phyloP scores from a whole-genome alignment of 257 asterid species.

The Mitragyna speciosa region DNA sequence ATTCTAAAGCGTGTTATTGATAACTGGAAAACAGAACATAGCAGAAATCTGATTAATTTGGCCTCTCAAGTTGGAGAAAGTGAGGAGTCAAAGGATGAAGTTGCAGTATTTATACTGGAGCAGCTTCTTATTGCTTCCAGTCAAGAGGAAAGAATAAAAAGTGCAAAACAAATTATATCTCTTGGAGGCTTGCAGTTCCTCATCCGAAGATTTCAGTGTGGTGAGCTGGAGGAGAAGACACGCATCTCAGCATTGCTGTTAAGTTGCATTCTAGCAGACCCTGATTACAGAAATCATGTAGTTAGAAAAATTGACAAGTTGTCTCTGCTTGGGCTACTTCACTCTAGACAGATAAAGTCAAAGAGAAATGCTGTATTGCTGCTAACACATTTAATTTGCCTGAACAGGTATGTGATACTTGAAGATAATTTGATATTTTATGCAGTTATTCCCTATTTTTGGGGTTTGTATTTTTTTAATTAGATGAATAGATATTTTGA shows the following conservation, averaged over 20 bases:
- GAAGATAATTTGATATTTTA: not conserved
- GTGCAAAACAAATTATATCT: conserved; percentile 47
- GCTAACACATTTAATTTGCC: conserved; percentile 60
- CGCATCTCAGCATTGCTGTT: conserved; percentile 39
- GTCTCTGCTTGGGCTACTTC: conserved; percentile 49
- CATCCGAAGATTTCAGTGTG: conserved; percentile 41
- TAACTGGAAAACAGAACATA: conserved; percentile 57
- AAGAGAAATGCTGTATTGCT: conserved; percentile 40
- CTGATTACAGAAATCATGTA: conserved; percentile 45
- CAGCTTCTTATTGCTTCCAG: conserved; percentile 45
- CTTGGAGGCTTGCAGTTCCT: conserved; percentile 63
- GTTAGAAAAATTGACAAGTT: conserved; percentile 41
- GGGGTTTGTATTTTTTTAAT: not conserved
- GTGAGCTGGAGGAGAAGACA: conserved; percentile 45
- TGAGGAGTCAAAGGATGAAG: conserved; percentile 29
- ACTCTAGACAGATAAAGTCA: conserved; percentile 30
- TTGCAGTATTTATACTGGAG: conserved; percentile 40
- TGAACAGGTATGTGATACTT: conserved; percentile 51
- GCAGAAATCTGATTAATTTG: conserved; percentile 38
- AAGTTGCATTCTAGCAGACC: conserved; percentile 57
- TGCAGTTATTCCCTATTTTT: not conserved
- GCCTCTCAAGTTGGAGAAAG: conserved; percentile 30
- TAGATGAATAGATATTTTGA: not conserved
- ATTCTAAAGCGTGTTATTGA: conserved; percentile 60
- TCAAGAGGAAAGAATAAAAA: conserved; percentile 43